Conservation (phyloP, 2,329 filamentous ascomycete species). For the Penicillium vulpinum region DNA sequence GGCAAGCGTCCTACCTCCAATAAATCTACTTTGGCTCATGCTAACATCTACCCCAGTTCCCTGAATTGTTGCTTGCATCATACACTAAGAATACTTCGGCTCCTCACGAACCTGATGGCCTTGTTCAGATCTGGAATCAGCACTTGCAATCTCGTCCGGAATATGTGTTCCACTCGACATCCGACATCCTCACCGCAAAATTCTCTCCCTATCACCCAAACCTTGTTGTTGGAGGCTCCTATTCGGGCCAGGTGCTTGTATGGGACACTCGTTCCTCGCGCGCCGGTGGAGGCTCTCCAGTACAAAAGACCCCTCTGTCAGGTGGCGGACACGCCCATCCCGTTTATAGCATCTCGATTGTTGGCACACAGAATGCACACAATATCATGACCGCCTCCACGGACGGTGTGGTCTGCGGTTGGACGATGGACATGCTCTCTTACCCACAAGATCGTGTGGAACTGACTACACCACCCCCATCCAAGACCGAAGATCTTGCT, state of each 20-base stretch:
- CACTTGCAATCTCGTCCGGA: conserved; percentile 93
- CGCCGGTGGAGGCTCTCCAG: conserved; percentile 64
- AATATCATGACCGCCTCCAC: conserved; percentile 98
- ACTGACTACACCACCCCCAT: conserved; percentile 78
- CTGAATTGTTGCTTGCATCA: conserved; percentile 86
- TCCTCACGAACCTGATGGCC: conserved; percentile 86
- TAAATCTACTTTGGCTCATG: not conserved
- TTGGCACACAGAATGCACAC: conserved; percentile 97
- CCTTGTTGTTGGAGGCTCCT: conserved; percentile 91
- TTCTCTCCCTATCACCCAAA: conserved; percentile 99
- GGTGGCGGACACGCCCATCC: conserved; percentile 95
- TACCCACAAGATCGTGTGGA: conserved; percentile 94
- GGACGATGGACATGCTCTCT: conserved; percentile 97
- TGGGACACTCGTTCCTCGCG: conserved; percentile 95
- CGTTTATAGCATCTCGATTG: conserved; percentile 91
- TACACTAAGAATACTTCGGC: conserved; percentile 98
- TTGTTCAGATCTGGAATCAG: conserved; percentile 96
- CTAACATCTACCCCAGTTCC: conserved; percentile 58
- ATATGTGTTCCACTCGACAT: conserved; percentile 94
- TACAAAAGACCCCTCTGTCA: conserved; percentile 93
- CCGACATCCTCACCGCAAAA: conserved; percentile 90
- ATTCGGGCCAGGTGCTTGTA: conserved; percentile 91
- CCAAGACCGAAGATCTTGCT: conserved; percentile 90
- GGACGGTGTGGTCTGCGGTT: conserved; percentile 93
- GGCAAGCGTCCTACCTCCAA: conserved; percentile 41